A percentile compares a stretch with the other conserved stretches of the same genome.
Conservation (phyloP, 768 basidiomycete genomes). For the Lyophyllum decastes region DNA sequence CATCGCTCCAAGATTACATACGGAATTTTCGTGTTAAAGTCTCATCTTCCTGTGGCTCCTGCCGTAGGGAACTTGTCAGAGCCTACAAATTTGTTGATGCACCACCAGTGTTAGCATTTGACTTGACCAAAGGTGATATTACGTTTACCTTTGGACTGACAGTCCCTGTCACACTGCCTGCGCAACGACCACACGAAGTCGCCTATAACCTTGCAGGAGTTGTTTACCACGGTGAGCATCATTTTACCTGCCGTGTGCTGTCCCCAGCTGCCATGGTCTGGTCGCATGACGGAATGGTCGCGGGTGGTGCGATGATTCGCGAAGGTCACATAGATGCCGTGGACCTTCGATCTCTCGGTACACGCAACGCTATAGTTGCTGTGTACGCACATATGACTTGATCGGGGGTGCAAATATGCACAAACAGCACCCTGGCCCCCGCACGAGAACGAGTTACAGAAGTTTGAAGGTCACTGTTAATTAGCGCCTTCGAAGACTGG, state of each 20-base stretch:
- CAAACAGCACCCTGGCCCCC: too few relatives aligned
- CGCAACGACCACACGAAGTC: background rate
- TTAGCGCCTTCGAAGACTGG: too few relatives aligned
- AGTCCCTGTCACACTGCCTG: background rate
- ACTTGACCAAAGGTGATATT: background rate
- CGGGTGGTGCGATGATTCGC: background rate
- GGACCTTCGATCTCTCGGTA: background rate
- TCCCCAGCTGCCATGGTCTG: background rate
- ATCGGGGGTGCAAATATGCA: too few relatives aligned
- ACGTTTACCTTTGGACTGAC: background rate
- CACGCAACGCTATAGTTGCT: background rate
- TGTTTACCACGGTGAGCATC: slow-evolving; percentile 4
- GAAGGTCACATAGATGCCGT: background rate
- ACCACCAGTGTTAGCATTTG: background rate
- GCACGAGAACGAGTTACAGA: too few relatives aligned
- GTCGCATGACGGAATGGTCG: slow-evolving; percentile 3
- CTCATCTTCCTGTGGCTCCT: background rate
- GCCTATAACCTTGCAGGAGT: slow-evolving; percentile 1
- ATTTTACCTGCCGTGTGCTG: slow-evolving; percentile 2
- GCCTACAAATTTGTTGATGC: background rate
- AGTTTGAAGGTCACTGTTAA: too few relatives aligned
- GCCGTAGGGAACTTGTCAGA: background rate
- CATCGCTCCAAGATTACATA: background rate
- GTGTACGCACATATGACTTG: background rate
- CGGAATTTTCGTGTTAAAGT: background rate